Evolutionary conservation across 495 filamentous ascomycete species (phyloP).

Genomic region (Penicillium silybi): DNA sequence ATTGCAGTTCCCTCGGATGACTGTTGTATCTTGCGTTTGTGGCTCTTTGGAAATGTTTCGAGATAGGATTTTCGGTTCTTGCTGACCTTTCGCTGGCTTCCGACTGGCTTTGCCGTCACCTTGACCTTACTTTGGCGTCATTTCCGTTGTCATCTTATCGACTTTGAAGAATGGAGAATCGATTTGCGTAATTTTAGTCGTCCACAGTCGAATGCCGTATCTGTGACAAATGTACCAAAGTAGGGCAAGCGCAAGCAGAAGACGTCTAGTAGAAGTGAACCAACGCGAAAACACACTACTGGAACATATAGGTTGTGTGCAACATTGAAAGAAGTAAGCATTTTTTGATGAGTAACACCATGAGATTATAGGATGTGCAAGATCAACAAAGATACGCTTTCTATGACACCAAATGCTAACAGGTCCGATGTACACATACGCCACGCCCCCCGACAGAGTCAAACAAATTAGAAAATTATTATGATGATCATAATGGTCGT

Average conservation of each 20-base stretch:
- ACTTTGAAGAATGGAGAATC: neutral
- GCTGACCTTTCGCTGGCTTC: neutral
- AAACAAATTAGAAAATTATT: neutral
- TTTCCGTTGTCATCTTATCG: neutral
- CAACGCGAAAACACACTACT: neutral
- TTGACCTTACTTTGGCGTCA: neutral
- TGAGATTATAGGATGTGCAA: neutral
- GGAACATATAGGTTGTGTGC: neutral
- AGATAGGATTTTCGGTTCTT: neutral
- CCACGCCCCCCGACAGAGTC: neutral
- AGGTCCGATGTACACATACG: slow-evolving; percentile 5
- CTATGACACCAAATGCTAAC: slow-evolving; percentile 11
- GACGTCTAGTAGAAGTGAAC: too few species aligned
- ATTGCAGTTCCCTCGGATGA: neutral
- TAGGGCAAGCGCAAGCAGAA: too few species aligned
- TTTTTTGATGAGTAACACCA: neutral
- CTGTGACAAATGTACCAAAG: too few species aligned
- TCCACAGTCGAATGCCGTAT: too few species aligned
- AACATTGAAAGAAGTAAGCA: neutral
- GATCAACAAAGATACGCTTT: slow-evolving; percentile 14
- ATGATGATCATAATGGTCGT: slow-evolving; percentile 11
- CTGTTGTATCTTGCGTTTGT: neutral
- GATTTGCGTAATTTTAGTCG: too few species aligned
- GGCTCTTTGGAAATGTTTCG: neutral
- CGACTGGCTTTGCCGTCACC: neutral